phyloP scores from a whole-genome alignment of 179 eudicot species.

The Amaranthus tricolor region DNA sequence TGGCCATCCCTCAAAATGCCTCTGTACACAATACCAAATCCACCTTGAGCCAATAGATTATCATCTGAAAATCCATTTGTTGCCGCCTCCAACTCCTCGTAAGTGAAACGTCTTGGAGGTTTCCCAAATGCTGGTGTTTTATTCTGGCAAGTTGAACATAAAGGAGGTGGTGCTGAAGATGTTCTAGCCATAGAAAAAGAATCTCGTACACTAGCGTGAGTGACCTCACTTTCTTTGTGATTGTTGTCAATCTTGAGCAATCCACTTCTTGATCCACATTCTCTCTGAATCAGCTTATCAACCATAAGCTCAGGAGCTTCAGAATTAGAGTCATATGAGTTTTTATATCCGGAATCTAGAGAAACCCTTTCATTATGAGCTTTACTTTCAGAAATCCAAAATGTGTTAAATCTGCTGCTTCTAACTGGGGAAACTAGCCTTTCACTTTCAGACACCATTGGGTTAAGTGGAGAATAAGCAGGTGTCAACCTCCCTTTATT shows the following conservation, averaged over 20 bases:
- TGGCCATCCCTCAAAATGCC: constrained; percentile 74
- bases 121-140: constrained; percentile 77
- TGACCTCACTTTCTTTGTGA: constrained; percentile 24
- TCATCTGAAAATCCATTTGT: constrained; percentile 63
- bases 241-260: constrained; percentile 23
- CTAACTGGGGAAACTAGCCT: constrained; percentile 31
- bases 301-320: constrained; percentile 20
- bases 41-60: constrained; percentile 77
- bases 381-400: constrained; percentile 44
- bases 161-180: constrained; percentile 78
- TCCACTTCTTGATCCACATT: constrained; percentile 23
- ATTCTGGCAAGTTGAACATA: constrained; percentile 73
- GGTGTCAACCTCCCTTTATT: constrained; percentile 42
- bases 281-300: constrained; percentile 33
- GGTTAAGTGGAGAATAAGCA: constrained; percentile 22
- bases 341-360: constrained; percentile 24
- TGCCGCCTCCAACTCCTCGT: constrained; percentile 63
- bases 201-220: constrained; percentile 49
- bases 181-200: constrained; percentile 62
- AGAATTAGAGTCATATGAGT: constrained; percentile 19
- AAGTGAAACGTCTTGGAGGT: constrained; percentile 65
- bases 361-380: constrained; percentile 27
- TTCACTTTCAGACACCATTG: constrained; percentile 27
- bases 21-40: constrained; percentile 66
- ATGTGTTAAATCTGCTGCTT: constrained; percentile 25